Evolutionary conservation across 176 grass and related monocot genomes (phyloP).

Genomic region (Avena insularis): DNA sequence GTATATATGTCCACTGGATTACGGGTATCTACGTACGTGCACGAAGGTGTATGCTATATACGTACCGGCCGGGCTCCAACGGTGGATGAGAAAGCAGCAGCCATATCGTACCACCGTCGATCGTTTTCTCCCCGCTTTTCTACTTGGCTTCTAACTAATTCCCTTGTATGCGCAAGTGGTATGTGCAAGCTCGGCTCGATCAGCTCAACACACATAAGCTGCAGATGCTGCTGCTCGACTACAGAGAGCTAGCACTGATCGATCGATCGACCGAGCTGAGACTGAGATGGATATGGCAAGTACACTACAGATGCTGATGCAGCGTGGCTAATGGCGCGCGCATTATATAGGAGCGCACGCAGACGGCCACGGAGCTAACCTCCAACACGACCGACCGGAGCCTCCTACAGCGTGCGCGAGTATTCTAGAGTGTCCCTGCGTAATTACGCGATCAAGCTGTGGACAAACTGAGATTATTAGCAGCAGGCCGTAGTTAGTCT

Average conservation of each 20-base stretch:
- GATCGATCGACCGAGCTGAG: neutral
- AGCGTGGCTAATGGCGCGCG: neutral
- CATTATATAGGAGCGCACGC: neutral
- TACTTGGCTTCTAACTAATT: neutral
- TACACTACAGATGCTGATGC: neutral
- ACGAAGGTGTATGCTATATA: neutral
- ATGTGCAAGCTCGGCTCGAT: conserved; percentile 7
- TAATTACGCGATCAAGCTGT: neutral
- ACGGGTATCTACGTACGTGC: neutral
- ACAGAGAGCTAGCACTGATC: neutral
- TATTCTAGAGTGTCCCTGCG: conserved; percentile 22
- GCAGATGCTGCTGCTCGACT: neutral
- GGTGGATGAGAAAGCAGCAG: conserved; percentile 59
- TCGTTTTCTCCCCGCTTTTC: neutral
- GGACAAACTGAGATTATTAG: neutral
- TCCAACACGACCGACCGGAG: neutral
- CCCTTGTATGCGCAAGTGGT: neutral
- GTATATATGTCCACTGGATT: neutral
- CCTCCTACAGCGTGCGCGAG: neutral
- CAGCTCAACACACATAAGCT: conserved; percentile 2
- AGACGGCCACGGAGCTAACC: neutral
- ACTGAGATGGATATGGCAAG: conserved; percentile 9
- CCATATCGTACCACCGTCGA: conserved; percentile 6
- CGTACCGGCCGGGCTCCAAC: conserved; percentile 58
- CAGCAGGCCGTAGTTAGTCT: too few species aligned